Base-by-base conservation (phyloP, 805 yeast genomes). In the Limtongia smithiae region DNA sequence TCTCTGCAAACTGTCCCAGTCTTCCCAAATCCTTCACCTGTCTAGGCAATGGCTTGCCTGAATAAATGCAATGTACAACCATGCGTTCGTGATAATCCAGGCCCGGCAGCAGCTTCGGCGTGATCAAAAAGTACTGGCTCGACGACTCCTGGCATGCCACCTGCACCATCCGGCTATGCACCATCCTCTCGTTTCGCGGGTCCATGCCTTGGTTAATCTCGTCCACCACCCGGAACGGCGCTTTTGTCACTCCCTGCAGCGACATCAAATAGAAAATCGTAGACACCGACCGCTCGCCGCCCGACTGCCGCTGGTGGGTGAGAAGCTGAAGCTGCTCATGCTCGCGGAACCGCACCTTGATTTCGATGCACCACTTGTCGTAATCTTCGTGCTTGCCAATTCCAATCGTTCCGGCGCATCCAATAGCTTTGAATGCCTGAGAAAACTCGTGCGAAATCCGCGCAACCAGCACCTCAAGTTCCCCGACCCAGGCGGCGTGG, bases 141-240 rank as follows among this genome's bases (percentile, higher is more conserved):
- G 77, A 66, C 54, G 74, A 59, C 52, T 76, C 72, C 3, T 70
- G 68, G 63, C 96, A 86, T 0, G 97, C 91, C 40, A 84, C 81
- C 47, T 84, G 81, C 1, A 91, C 96, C 75, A 93, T 81, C 54
- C 86, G 79, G 54, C 79, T 77, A 64, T 91, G 96, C 2, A 93
- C 90, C 69, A 79, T 74, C 54, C 90, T 78, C 67, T 93, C 98
- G 63, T 93, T 93, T 52, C 79, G 79, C 11, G 94, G 85, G 69
- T 93, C 99, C 97, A 93, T 90, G 58, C 98, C 99, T 70, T 93
- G 99, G 65, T 93, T 93, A 55, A 93, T 94, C 71, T 93, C 99
- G 68, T 93, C 99, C 6, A 93, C 96, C 2, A 91, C 90, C 63
- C 97, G 74, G 62, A 93, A 88, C 8, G 98, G 97, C 0, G 96